Evolutionary conservation across 1,284 basidiomycete genomes (phyloP).

Genomic region (Cystobasidiaceae sp.): DNA sequence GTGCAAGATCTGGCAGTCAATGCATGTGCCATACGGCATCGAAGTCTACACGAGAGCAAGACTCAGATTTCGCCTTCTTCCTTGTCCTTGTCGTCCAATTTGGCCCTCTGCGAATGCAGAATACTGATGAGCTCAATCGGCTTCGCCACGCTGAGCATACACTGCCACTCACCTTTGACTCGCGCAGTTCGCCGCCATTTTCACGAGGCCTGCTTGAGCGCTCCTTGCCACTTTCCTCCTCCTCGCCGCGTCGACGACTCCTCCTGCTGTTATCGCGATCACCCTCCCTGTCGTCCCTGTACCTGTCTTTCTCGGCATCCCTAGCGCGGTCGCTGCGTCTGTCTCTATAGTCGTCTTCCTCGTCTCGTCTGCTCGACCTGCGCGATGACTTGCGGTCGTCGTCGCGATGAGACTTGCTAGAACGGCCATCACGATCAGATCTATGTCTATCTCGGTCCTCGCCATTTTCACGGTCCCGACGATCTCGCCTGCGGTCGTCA

Average conservation of each 20-base stretch:
- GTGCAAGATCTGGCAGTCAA: background rate
- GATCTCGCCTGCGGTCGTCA: no score
- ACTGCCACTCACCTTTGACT: conserved; percentile 28
- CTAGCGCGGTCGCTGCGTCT: conserved; percentile 5
- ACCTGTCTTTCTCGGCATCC: conserved; percentile 24
- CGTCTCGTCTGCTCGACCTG: background rate
- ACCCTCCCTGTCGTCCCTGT: conserved; percentile 27
- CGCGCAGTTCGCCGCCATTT: background rate
- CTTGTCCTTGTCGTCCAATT: conserved; percentile 33
- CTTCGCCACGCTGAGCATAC: background rate
- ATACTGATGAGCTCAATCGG: background rate
- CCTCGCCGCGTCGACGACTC: background rate
- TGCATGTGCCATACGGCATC: background rate
- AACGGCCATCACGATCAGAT: background rate
- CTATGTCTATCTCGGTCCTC: conserved; percentile 35
- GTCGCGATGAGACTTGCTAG: background rate
- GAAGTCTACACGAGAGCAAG: conserved; percentile 1
- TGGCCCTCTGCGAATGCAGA: conserved; percentile 4
- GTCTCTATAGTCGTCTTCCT: background rate
- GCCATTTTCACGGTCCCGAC: conserved; percentile 30
- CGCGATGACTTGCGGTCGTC: conserved; percentile 24
- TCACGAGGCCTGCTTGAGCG: background rate
- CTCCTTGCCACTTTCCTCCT: background rate
- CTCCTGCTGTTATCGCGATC: conserved; percentile 1
- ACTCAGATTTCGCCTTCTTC: conserved; percentile 31